A percentile compares a stretch with the other conserved stretches of the same genome.
Evolutionary conservation across 768 basidiomycete species (phyloP).

Genomic region (Lentinus brumalis): DNA sequence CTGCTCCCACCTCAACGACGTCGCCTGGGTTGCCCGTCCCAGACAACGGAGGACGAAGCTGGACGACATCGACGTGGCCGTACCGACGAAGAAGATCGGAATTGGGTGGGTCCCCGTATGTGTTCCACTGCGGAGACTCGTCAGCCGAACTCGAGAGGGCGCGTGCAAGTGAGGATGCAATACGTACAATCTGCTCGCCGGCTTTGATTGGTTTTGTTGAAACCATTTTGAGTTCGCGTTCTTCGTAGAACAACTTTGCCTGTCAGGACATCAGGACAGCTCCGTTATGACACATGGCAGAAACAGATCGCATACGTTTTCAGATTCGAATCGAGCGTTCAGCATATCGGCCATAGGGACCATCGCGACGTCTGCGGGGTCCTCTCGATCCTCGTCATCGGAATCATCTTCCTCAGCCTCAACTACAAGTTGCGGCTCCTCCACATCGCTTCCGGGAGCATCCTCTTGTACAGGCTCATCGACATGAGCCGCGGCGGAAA

Average conservation of each 20-base stretch:
- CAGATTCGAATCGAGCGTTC: constrained; percentile 82
- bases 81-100: constrained; percentile 92
- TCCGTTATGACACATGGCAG: not conserved
- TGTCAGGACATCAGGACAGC: constrained; percentile 31
- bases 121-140: constrained; percentile 72
- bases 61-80: constrained; percentile 85
- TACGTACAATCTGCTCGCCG: constrained; percentile 85
- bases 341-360: constrained; percentile 96
- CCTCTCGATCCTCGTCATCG: constrained; percentile 55
- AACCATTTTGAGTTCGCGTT: constrained; percentile 72
- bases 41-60: constrained; percentile 42
- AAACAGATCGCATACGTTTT: constrained; percentile 64
- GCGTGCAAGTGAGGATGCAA: no score
- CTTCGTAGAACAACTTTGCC: constrained; percentile 87
- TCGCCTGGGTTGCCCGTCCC: constrained; percentile 75
- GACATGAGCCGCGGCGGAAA: constrained; percentile 36
- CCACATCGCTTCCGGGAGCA: not conserved
- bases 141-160: no score
- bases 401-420: constrained; percentile 24
- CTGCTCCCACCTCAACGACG: constrained; percentile 75
- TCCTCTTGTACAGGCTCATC: constrained; percentile 33
- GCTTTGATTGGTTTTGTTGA: constrained; percentile 70
- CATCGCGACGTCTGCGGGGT: constrained; percentile 77
- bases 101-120: constrained; percentile 92
- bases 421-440: constrained; percentile 3